Evolutionary conservation across 441 rosid species (phyloP), one percentile per base, ranked within the genome.

Genomic region (Populus hybrid): DNA sequence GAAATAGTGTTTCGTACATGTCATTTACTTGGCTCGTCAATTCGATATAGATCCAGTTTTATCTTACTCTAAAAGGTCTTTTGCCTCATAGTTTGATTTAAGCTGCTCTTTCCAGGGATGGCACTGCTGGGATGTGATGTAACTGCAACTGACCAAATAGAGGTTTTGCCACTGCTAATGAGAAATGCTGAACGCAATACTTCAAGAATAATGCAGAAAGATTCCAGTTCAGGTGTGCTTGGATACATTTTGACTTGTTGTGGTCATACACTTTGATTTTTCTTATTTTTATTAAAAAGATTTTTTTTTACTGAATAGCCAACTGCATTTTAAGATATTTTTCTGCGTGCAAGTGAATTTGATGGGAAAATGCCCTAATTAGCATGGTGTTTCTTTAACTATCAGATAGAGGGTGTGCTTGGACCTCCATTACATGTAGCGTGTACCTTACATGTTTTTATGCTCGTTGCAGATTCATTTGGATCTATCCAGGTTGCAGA

Each of bases 91-190:
- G 63, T 72, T 75, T 80, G 80, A 84, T 61, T 36, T 57, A 67
- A 71, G 65, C 35, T 81, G 71, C 69, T 74, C 70, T 81, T 77
- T 83, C 66, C 84, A 95, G 99, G 97, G 75, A 86, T 95, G 98
- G 97, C 98, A 64, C 84, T 93, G 85, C 86, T 93, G 67, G 99
- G 99, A 69, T 91, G 99, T 81, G 86, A 90, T 79, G 97, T 93
- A 57, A 82, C 91, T 79, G 77, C 98, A 67, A 95, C 98, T 46
- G 99, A 95, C 82, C 99, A 95, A 77, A 80, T 77, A 8, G 95
- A 92, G 85, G 97, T 95, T 76, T 83, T 95, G 83, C 94, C 95
- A 42, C 75, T 95, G 85, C 84, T 95, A 75, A 87, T 73, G 78
- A 93, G 98, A 86, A 95, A 95, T 68, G 90, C 89, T 40, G 97